phyloP scores from a whole-genome alignment of 192 early-diverging fungal species.

The Phlyctochytrium planicorne region DNA sequence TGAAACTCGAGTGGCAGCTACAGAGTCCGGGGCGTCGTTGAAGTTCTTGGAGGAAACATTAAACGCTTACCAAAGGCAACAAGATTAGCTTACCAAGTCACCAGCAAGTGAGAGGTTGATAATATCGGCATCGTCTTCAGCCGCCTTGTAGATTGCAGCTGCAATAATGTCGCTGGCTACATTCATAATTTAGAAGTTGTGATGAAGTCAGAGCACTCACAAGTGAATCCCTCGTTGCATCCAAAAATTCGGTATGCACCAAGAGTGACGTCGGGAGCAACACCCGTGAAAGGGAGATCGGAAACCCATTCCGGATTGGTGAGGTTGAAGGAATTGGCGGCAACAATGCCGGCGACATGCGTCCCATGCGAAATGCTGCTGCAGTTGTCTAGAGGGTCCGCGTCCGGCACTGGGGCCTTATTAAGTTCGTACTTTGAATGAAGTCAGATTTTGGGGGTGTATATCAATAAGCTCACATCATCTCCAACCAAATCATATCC shows the following conservation, averaged over 20 bases:
- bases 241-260: slow-evolving; percentile 81
- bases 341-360: slow-evolving; percentile 43
- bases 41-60: slow-evolving; percentile 37
- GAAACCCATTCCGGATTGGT: not conserved
- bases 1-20: slow-evolving; percentile 52
- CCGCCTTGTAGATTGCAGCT: slow-evolving; percentile 72
- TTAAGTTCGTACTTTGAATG: slow-evolving; percentile 35
- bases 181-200: slow-evolving; percentile 39
- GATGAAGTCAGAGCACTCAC: slow-evolving; percentile 71
- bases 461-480: no score
- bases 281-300: slow-evolving; percentile 48
- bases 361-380: slow-evolving; percentile 37
- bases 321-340: slow-evolving; percentile 20
- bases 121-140: slow-evolving; percentile 67
- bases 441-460: no score
- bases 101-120: slow-evolving; percentile 82
- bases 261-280: slow-evolving; percentile 76
- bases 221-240: slow-evolving; percentile 49
- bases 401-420: slow-evolving; percentile 20
- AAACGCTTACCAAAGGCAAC: slow-evolving; percentile 51
- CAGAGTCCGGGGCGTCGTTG: slow-evolving; percentile 57
- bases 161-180: slow-evolving; percentile 63
- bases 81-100: slow-evolving; percentile 52
- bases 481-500: slow-evolving; percentile 46
- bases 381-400: slow-evolving; percentile 43